Conservation (phyloP, 2,329 filamentous ascomycete species). For the Aureobasidium uvarum region DNA sequence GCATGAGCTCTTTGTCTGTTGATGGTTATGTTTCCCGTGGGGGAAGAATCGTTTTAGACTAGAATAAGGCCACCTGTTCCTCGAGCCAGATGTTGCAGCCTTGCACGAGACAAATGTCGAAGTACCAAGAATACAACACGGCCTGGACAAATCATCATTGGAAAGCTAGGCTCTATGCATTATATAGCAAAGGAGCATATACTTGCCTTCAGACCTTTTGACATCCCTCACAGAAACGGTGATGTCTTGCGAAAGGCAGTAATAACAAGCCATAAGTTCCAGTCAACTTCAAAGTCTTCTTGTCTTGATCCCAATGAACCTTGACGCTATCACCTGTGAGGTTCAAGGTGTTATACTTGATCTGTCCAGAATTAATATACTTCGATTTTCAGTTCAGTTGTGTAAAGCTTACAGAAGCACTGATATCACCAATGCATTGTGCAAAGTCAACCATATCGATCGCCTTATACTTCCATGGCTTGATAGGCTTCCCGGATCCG, state of each 20-base stretch:
- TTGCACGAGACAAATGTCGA: background rate
- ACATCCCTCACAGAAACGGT: background rate
- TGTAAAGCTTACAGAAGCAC: background rate
- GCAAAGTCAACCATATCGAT: background rate
- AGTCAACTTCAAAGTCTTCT: constrained; percentile 10
- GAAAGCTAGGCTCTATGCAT: background rate
- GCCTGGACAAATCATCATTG: background rate
- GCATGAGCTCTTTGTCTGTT: background rate
- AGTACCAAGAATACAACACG: background rate
- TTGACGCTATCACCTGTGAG: constrained; percentile 4
- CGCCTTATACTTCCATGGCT: constrained; percentile 17
- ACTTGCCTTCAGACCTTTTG: background rate
- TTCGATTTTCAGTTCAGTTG: no score
- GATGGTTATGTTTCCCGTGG: no score
- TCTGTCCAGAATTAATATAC: background rate
- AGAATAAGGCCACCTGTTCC: background rate
- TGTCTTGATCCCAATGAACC: constrained; percentile 10
- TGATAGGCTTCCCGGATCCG: constrained; percentile 4
- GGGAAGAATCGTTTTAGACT: no score
- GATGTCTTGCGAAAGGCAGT: background rate
- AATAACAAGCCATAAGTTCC: constrained; percentile 1
- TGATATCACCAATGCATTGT: background rate
- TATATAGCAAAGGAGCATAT: background rate
- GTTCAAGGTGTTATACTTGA: background rate
- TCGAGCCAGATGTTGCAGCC: background rate